phyloP scores from a whole-genome alignment of 1,284 basidiomycete genomes.

The Leccinum pseudoinsigne region DNA sequence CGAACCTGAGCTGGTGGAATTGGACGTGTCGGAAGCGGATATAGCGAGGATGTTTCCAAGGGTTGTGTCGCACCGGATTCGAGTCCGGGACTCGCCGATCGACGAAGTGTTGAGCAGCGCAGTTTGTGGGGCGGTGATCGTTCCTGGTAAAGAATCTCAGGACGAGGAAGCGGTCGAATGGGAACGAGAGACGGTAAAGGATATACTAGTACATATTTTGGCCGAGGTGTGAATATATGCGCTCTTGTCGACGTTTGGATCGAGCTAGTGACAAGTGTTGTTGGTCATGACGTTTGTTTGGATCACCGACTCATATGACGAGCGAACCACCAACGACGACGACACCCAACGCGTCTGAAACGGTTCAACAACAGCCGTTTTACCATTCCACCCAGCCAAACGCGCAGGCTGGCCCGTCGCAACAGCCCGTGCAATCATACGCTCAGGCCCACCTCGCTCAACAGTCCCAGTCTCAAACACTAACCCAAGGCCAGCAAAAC shows the following conservation, averaged over 20 bases:
- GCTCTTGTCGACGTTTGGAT: not conserved
- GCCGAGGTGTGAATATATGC: slow-evolving; percentile 44
- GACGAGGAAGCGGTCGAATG: slow-evolving; percentile 22
- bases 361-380: slow-evolving; percentile 14
- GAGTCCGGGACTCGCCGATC: slow-evolving; percentile 62
- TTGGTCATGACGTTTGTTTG: not conserved
- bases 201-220: slow-evolving; percentile 56
- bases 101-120: slow-evolving; percentile 67
- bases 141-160: slow-evolving; percentile 25
- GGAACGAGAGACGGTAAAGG: slow-evolving; percentile 52
- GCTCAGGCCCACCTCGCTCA: slow-evolving; percentile 21
- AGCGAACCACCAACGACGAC: slow-evolving; percentile 7
- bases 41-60: slow-evolving; percentile 68
- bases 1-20: slow-evolving; percentile 28
- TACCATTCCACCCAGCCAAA: slow-evolving; percentile 10
- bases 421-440: slow-evolving; percentile 19
- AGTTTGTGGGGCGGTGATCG: slow-evolving; percentile 48
- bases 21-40: slow-evolving; percentile 71
- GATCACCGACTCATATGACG: slow-evolving; percentile 19
- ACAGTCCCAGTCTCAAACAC: slow-evolving; percentile 20
- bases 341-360: slow-evolving; percentile 16
- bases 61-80: slow-evolving; percentile 67
- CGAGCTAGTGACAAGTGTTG: not conserved
- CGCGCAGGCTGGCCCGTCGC: slow-evolving; percentile 20
- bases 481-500: slow-evolving; percentile 18